A percentile compares a stretch with the other conserved stretches of the same genome.
These are phyloP conservation scores for Geranium brycei DNA, from an alignment of 345 rosid genomes.

Conservation along the genomic window DNA sequence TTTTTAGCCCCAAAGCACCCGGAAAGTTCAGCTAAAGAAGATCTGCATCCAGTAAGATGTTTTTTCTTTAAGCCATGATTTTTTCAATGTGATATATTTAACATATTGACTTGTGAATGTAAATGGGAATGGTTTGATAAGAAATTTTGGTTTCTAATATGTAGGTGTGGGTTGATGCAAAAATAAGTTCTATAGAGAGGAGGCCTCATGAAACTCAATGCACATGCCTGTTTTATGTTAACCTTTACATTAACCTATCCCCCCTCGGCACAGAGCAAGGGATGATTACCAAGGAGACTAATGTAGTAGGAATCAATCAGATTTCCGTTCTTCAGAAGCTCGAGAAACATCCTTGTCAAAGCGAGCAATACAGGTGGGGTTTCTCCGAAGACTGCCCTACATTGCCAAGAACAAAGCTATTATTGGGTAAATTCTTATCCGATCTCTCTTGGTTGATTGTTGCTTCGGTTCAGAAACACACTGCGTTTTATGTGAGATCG, in stretches of 20 bases:
- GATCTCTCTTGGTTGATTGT: constrained; percentile 64
- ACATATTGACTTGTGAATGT: no score
- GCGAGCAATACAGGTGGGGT: constrained; percentile 49
- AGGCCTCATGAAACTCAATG: constrained; percentile 56
- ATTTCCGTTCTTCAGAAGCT: constrained; percentile 61
- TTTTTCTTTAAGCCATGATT: constrained; percentile 4
- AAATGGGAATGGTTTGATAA: no score
- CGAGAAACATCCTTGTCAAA: constrained; percentile 26
- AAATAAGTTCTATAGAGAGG: constrained; percentile 62
- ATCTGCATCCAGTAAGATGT: constrained; percentile 29
- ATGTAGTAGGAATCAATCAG: constrained; percentile 33
- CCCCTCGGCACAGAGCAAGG: constrained; percentile 47
- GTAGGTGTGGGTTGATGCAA: constrained; percentile 75
- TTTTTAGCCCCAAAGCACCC: constrained; percentile 17
- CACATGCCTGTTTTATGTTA: constrained; percentile 50
- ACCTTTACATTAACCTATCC: constrained; percentile 38
- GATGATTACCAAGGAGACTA: constrained; percentile 34
- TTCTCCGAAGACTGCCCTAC: constrained; percentile 46
- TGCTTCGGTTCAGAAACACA: constrained; percentile 43
- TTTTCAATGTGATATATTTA: neutral
- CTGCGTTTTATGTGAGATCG: constrained; percentile 40
- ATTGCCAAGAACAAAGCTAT: constrained; percentile 39
- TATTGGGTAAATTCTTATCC: constrained; percentile 44
- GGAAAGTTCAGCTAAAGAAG: constrained; percentile 20
- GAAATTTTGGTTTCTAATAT: constrained; percentile 7